Evolutionary conservation across 441 rosid species (phyloP), one percentile per base, ranked within the genome.

Genomic region (Gossypium gossypioides): DNA sequence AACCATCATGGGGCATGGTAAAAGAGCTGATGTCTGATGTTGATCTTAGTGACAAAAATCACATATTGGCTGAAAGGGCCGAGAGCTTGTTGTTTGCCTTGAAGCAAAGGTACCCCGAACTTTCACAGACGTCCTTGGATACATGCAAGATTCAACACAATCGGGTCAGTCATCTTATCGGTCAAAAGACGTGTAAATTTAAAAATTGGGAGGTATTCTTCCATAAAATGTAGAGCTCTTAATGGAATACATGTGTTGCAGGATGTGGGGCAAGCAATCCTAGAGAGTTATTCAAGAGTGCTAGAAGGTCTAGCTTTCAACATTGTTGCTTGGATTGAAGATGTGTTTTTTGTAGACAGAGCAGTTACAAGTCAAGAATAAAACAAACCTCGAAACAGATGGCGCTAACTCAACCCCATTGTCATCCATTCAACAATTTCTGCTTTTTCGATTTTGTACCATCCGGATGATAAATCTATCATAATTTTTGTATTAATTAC

Each of bases 241-340:
- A 63, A 65, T 58, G 18, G 18, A n/a, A 22, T 10, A 4, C 42
- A 57, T 42, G 37, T 68, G 12, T 70, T 75, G 83, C 86, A 94
- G 99, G 97, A 94, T 83, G 94, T 92, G 56, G 97, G 97, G 57
- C 93, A 92, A 76, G 97, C 99, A 46, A 77, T 83, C 59, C 76
- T 94, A 57, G 99, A 94, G 84, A 92, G 97, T 81, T 94, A 90
- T 77, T 94, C 99, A 0, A 86, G 99, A 74, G 97, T 92, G 48
- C 73, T 94, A 55, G 99, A 94, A 87, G 97, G 99, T 46, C 75
- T 92, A 73, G 99, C 99, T 58, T 92, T 90, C 87, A 92, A 94
- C 80, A 79, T 88, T 60, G 97, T 92, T n/a, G 91, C 97, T 56
- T 89, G 99, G 99, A 89, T 90, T 69, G 97, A 92, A 44, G 97